Conservation (phyloP, 176 grass and related monocot species). For the Stipa capillata region DNA sequence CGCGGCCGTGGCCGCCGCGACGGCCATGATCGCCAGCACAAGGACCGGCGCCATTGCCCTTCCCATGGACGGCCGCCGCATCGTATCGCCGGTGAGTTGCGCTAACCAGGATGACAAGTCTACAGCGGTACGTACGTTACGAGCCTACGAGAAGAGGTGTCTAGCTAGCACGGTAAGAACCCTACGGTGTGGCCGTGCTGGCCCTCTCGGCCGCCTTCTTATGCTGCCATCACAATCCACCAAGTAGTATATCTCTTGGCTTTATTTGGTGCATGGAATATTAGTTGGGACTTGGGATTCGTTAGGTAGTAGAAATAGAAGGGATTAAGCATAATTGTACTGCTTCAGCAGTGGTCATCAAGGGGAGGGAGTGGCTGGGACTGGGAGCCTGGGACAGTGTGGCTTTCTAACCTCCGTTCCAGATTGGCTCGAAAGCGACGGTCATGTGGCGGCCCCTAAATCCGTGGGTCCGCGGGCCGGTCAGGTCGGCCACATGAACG, state of each 20-base stretch:
- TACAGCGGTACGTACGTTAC: background rate
- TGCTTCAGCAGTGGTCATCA: background rate
- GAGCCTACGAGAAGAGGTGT: background rate
- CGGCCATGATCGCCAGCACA: background rate
- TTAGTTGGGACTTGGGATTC: slow-evolving; percentile 19
- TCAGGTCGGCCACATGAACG: slow-evolving; percentile 21
- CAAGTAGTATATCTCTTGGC: background rate
- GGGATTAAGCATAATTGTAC: background rate
- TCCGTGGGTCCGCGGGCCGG: slow-evolving; percentile 12
- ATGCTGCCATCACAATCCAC: slow-evolving; percentile 1
- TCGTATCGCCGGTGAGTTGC: background rate
- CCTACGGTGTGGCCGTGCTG: background rate
- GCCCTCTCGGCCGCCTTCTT: slow-evolving; percentile 2
- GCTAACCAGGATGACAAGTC: background rate
- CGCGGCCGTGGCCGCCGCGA: background rate
- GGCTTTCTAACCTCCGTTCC: background rate
- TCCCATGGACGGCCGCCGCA: background rate
- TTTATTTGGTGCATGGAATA: slow-evolving; percentile 11
- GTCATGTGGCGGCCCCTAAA: slow-evolving; percentile 37
- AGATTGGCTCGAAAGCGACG: slow-evolving; percentile 24
- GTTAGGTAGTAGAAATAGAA: background rate
- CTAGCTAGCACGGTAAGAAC: background rate
- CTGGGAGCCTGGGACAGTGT: background rate
- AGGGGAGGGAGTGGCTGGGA: background rate
- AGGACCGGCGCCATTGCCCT: background rate